Percentiles rank a stretch among this genome's conserved stretches.
phyloP scores from a whole-genome alignment of 306 rosid genomes.

The Vigna radiata region DNA sequence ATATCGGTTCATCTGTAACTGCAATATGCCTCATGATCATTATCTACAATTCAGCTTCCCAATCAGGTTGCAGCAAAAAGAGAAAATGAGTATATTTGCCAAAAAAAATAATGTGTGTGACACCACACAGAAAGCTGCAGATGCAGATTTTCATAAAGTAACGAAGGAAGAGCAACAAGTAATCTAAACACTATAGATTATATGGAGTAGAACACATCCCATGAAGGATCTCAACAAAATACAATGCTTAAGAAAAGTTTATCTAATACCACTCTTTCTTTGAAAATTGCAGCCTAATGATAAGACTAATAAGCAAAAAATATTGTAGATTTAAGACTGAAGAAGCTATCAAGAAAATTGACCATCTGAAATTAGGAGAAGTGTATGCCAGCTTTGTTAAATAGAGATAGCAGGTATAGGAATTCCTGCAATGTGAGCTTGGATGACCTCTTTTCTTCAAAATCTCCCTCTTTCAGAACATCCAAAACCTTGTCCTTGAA shows the following conservation, averaged over 20 bases:
- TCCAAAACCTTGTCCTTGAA: slow-evolving; percentile 76
- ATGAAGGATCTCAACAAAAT: slow-evolving; percentile 29
- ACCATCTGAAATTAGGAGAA: slow-evolving; percentile 57
- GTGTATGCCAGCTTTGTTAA: slow-evolving; percentile 83
- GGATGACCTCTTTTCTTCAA: slow-evolving; percentile 88
- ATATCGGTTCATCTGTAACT: too few relatives aligned
- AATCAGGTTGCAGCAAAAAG: too few relatives aligned
- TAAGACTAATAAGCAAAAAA: neutral
- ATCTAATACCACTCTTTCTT: neutral
- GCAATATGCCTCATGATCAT: too few relatives aligned
- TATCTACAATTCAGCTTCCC: too few relatives aligned
- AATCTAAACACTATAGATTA: neutral
- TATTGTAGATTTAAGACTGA: neutral
- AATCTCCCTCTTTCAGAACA: slow-evolving; percentile 82
- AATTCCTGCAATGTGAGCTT: slow-evolving; percentile 85
- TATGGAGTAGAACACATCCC: neutral
- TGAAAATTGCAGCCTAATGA: neutral
- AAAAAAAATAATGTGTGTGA: too few relatives aligned
- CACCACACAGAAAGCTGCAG: neutral
- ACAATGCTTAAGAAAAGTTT: neutral
- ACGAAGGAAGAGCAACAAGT: neutral
- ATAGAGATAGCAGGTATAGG: slow-evolving; percentile 73
- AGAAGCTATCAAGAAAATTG: neutral
- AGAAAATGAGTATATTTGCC: too few relatives aligned
- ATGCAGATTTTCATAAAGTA: slow-evolving; percentile 9